A percentile compares a stretch with the other conserved stretches of the same genome.
Conservation (phyloP, 2,329 filamentous ascomycete species). For the Sphaceloma murrayae region DNA sequence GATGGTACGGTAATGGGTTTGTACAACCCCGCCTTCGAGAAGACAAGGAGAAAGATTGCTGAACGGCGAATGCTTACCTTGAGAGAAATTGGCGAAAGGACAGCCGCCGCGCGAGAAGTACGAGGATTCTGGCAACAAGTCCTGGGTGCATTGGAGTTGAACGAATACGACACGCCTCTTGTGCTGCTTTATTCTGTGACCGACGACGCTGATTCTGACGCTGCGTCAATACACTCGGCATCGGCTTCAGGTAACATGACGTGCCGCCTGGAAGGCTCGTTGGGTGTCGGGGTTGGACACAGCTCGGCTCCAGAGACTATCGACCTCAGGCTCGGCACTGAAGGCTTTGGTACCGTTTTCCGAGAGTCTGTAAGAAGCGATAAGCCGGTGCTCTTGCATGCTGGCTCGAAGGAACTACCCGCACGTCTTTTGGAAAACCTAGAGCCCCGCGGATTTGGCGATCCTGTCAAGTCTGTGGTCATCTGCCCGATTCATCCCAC, state of each 20-base stretch:
- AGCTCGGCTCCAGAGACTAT: constrained; percentile 50
- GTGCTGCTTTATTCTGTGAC: constrained; percentile 65
- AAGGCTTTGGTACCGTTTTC: constrained; percentile 68
- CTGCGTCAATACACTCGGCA: constrained; percentile 60
- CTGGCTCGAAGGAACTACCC: constrained; percentile 56
- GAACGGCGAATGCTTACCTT: constrained; percentile 72
- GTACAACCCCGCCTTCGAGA: constrained; percentile 74
- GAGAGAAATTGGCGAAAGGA: constrained; percentile 66
- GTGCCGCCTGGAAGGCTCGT: constrained; percentile 59
- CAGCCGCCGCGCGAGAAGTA: constrained; percentile 61
- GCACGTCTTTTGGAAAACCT: constrained; percentile 55
- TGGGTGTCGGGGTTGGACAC: constrained; percentile 60
- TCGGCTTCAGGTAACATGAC: constrained; percentile 53
- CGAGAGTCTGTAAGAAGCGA: constrained; percentile 62
- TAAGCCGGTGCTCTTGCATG: constrained; percentile 56
- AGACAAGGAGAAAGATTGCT: constrained; percentile 66
- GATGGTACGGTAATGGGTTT: constrained; percentile 57
- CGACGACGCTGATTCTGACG: constrained; percentile 62
- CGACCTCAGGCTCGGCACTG: constrained; percentile 59
- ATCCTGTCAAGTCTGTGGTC: constrained; percentile 60
- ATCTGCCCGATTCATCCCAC: constrained; percentile 73
- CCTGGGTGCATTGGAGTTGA: constrained; percentile 58
- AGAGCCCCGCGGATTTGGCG: constrained; percentile 60
- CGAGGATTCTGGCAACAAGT: constrained; percentile 66
- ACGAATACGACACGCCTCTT: constrained; percentile 67